A percentile compares a stretch with the other conserved stretches of the same genome.
Evolutionary conservation across 2,329 filamentous ascomycete genomes (phyloP).

Genomic region (Scleromitrula shiraiana): DNA sequence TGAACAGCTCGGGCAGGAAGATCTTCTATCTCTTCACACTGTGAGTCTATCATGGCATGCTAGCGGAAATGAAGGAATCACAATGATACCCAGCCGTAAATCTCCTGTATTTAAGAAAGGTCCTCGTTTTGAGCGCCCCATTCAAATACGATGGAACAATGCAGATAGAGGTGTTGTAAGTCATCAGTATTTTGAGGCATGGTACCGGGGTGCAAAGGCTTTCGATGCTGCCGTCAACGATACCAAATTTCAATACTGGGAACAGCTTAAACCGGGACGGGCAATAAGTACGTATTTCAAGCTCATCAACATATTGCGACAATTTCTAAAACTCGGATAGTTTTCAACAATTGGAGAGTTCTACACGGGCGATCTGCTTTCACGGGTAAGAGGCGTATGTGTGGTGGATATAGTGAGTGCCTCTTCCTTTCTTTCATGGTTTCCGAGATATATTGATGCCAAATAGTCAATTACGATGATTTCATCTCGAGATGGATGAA

Average conservation of each 20-base stretch:
- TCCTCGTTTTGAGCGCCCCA: conserved; percentile 12
- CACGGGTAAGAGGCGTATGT: conserved; percentile 76
- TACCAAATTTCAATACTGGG: conserved; percentile 63
- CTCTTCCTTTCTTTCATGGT: not conserved
- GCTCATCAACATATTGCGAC: not conserved
- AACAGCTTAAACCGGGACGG: conserved; percentile 70
- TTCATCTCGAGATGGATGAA: conserved; percentile 69
- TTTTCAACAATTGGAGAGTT: conserved; percentile 96
- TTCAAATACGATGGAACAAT: conserved; percentile 86
- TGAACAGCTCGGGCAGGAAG: conserved; percentile 41
- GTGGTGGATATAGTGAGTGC: conserved; percentile 78
- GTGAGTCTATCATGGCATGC: conserved; percentile 68
- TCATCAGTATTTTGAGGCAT: conserved; percentile 31
- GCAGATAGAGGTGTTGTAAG: conserved; percentile 64
- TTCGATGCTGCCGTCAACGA: conserved; percentile 65
- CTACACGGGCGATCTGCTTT: conserved; percentile 81
- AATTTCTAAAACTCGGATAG: conserved; percentile 33
- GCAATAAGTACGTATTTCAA: conserved; percentile 55
- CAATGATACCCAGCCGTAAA: conserved; percentile 61
- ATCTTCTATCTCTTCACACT: conserved; percentile 49
- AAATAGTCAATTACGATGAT: conserved; percentile 67
- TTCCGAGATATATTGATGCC: conserved; percentile 2
- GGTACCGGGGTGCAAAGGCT: conserved; percentile 73
- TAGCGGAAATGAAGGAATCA: conserved; percentile 77
- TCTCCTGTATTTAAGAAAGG: conserved; percentile 57